Evolutionary conservation across 148 eudicot species (phyloP), one percentile per base, ranked within the genome.

Genomic region (Linanthus parryae): DNA sequence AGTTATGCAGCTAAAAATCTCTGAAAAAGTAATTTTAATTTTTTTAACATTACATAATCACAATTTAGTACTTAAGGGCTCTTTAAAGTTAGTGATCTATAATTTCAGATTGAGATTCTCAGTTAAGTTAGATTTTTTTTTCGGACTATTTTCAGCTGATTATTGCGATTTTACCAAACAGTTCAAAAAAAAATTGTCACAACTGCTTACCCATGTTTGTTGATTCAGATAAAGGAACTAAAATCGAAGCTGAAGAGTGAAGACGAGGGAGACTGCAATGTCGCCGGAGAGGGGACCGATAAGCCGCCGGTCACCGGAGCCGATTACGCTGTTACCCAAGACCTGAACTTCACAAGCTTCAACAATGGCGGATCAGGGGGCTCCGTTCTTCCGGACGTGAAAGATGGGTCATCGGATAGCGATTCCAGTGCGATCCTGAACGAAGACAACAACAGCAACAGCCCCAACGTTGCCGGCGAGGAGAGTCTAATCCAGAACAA

Each of bases 401-500:
- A 77, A 70, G 88, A 81, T 12, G 94, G 94, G 5, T 78, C 77
- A 1, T 81, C 95, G 0, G 90, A 83, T 4, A 91, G 98, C 35
- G 85, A 89, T 36, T 79, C 98, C 1, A 91, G 98, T 34, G 98
- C 96, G 2, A 79, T 91, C 40, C 66, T 91, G 21, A 87, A 87
- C 69, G 92, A 86, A 22, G 95, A 80, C 11, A 64, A 63, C 65
- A 62, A 39, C 63, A 47, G 30, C 48, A 24, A 7, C 22, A 79
- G 82, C 61, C 88, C 88, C 26, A 78, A 67, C 3, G 51, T 25
- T 8, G 65, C 76, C 49, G 45, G 8, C 29, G 22, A 24, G 19
- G 71, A 58, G 28, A 4, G 12, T 48, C 27, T 54, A 15, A 50
- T 51, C 21, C 63, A 62, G 7, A 51, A 68, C 26, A 74, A 55